A percentile compares a stretch with the other conserved stretches of the same genome.
phyloP scores from a whole-genome alignment of 371 early-diverging fungal genomes.

The Capillidium rhysosporum region DNA sequence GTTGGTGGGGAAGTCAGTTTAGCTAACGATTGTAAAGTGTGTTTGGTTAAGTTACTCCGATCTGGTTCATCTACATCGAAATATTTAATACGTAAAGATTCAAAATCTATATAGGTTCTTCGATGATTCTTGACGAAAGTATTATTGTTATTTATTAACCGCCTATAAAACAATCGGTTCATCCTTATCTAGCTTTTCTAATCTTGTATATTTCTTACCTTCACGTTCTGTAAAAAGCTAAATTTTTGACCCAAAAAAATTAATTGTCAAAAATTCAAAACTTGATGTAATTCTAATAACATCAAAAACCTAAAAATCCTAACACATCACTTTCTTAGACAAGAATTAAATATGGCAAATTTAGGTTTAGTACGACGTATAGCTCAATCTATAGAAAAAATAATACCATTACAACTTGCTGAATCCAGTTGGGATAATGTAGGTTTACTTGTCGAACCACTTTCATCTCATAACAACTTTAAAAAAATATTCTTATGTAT shows the following conservation, averaged over 20 bases:
- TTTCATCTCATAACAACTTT: not conserved
- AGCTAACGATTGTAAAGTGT: slow-evolving; percentile 5
- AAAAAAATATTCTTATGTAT: slow-evolving; percentile 78
- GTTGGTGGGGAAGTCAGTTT: slow-evolving; percentile 21
- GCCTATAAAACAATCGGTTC: no score
- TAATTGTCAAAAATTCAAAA: no score
- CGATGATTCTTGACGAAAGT: no score
- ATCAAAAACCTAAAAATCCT: no score
- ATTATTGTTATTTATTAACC: no score
- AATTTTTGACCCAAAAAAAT: no score
- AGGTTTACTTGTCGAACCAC: slow-evolving; percentile 61
- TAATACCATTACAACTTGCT: slow-evolving; percentile 79
- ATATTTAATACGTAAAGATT: not conserved
- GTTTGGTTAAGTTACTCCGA: slow-evolving; percentile 4
- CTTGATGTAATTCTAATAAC: no score
- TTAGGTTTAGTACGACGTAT: slow-evolving; percentile 16
- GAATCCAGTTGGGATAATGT: slow-evolving; percentile 95
- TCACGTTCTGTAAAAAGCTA: no score
- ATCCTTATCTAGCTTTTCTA: no score
- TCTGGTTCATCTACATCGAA: slow-evolving; percentile 1
- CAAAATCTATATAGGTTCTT: not conserved
- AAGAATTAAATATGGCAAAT: no score
- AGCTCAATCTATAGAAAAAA: slow-evolving; percentile 39
- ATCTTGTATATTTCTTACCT: no score
- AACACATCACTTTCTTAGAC: no score